A percentile compares a stretch with the other conserved stretches of the same genome.
These are phyloP conservation scores for Gloeopeniophorella convolvens DNA, from an alignment of 768 basidiomycete species.

Conservation along the genomic window DNA sequence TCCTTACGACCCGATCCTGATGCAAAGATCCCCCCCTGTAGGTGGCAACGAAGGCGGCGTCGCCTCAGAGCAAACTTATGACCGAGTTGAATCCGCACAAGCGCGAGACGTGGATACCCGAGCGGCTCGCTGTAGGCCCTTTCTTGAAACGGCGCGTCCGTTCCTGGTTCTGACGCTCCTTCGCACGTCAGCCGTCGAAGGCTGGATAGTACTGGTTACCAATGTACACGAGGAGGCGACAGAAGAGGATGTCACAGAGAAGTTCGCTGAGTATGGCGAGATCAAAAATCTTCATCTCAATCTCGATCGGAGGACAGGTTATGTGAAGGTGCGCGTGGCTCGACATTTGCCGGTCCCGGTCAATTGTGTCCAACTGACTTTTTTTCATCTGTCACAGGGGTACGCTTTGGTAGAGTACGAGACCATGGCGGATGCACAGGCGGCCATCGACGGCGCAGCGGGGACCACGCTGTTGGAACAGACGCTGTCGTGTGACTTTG, in stretches of 20 bases:
- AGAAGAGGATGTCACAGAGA: slow-evolving; percentile 94
- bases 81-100: slow-evolving; percentile 68
- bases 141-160: slow-evolving; percentile 8
- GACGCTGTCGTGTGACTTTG: slow-evolving; percentile 82
- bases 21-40: slow-evolving; percentile 23
- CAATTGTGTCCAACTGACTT: neutral
- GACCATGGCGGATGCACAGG: slow-evolving; percentile 89
- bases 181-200: slow-evolving; percentile 75
- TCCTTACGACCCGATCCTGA: neutral
- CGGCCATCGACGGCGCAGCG: slow-evolving; percentile 86
- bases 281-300: slow-evolving; percentile 98
- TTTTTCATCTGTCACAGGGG: slow-evolving; percentile 48
- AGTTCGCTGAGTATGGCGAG: slow-evolving; percentile 94
- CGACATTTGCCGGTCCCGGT: neutral
- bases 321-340: slow-evolving; percentile 77
- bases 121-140: slow-evolving; percentile 75
- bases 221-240: slow-evolving; percentile 98
- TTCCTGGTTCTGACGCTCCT: slow-evolving; percentile 9
- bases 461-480: slow-evolving; percentile 84
- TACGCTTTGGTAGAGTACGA: slow-evolving; percentile 98
- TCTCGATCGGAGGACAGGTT: slow-evolving; percentile 93
- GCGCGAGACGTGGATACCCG: slow-evolving; percentile 55
- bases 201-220: slow-evolving; percentile 97
- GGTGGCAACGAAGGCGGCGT: slow-evolving; percentile 58
- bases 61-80: slow-evolving; percentile 65